A percentile compares a stretch with the other conserved stretches of the same genome.
Conservation (phyloP, 106 monocot genomes). For the Platanthera guangdongensis region DNA sequence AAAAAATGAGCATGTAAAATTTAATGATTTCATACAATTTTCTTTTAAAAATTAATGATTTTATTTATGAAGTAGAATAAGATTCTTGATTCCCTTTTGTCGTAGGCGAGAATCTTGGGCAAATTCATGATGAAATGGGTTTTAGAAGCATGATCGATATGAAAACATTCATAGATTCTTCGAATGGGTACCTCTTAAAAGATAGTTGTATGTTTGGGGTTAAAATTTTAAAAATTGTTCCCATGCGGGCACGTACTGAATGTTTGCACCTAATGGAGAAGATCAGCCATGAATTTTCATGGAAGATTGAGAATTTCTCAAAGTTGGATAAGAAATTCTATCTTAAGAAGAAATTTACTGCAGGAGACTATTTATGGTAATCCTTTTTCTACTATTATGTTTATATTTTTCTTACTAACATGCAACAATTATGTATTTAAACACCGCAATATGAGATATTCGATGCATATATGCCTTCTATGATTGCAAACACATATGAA, state of each 20-base stretch:
- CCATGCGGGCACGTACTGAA: not conserved
- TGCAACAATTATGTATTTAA: no score
- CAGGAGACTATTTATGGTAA: not conserved
- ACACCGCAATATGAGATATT: no score
- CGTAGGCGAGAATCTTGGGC: slow-evolving; percentile 2
- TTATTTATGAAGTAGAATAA: not conserved
- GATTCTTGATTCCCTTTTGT: not conserved
- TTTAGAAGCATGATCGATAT: not conserved
- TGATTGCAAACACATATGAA: no score
- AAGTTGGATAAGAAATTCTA: not conserved
- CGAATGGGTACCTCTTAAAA: not conserved
- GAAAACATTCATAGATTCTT: not conserved
- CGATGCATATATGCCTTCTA: no score
- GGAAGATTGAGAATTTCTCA: slow-evolving; percentile 8
- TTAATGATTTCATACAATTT: no score
- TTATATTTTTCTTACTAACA: no score
- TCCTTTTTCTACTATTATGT: not conserved
- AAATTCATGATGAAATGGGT: slow-evolving; percentile 4
- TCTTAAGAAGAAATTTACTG: slow-evolving; percentile 3
- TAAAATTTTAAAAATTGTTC: no score
- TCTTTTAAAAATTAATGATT: not conserved
- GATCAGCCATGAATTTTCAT: slow-evolving; percentile 8
- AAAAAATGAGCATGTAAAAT: no score
- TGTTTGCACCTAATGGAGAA: not conserved
- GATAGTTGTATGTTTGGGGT: slow-evolving; percentile 7